A percentile compares a stretch with the other conserved stretches of the same genome.
These are phyloP conservation scores for Starmerella scarabaei DNA, from an alignment of 805 yeast species.

Conservation along the genomic window DNA sequence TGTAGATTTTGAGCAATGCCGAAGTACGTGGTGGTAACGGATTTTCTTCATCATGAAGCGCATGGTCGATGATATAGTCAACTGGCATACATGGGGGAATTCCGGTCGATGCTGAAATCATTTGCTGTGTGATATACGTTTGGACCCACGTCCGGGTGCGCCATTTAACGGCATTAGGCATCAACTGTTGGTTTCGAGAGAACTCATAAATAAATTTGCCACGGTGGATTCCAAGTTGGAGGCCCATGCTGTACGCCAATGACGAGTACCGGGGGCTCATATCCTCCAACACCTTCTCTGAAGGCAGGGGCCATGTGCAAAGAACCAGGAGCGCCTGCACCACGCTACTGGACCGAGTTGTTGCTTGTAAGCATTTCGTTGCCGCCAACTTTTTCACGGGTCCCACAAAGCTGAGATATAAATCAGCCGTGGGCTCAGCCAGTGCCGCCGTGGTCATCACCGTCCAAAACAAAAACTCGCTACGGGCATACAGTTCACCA, in stretches of 20 bases:
- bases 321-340: conserved; percentile 80
- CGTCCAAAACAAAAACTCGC: conserved; percentile 80
- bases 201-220: conserved; percentile 87
- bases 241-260: conserved; percentile 67
- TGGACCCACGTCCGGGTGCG: conserved; percentile 88
- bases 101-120: conserved; percentile 80
- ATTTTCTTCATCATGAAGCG: conserved; percentile 48
- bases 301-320: conserved; percentile 85
- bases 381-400: conserved; percentile 76
- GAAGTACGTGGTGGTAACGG: conserved; percentile 43
- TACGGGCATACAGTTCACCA: conserved; percentile 64
- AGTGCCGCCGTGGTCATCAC: conserved; percentile 75
- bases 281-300: conserved; percentile 82
- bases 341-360: conserved; percentile 88
- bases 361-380: conserved; percentile 83
- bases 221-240: conserved; percentile 79
- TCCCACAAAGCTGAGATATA: conserved; percentile 62
- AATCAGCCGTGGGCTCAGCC: conserved; percentile 74
- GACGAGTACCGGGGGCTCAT: conserved; percentile 82
- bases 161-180: conserved; percentile 90
- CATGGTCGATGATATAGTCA: conserved; percentile 69
- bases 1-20: conserved; percentile 57
- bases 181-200: conserved; percentile 72
- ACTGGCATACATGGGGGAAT: conserved; percentile 76
- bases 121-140: conserved; percentile 74